Percentiles rank a stretch among this genome's conserved stretches.
These are phyloP conservation scores for Penicillium manginii DNA, from an alignment of 495 filamentous ascomycete species.

Conservation along the genomic window DNA sequence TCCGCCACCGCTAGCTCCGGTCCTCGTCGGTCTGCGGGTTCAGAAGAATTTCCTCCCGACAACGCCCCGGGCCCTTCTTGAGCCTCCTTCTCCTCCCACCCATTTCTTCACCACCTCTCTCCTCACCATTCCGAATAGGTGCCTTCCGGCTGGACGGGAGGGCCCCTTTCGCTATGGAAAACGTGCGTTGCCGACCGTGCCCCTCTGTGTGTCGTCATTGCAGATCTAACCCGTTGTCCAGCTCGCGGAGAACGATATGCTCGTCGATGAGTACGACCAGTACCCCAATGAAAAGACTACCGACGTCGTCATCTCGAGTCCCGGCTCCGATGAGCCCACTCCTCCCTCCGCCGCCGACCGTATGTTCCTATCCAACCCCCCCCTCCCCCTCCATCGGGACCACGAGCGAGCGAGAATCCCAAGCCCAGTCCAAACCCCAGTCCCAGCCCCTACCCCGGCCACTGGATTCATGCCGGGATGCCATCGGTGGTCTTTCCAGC, in stretches of 20 bases:
- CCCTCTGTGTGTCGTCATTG: slow-evolving; percentile 33
- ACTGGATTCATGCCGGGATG: not conserved
- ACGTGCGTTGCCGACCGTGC: slow-evolving; percentile 42
- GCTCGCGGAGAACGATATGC: slow-evolving; percentile 63
- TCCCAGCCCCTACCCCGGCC: not conserved
- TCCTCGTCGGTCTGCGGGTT: slow-evolving; percentile 27
- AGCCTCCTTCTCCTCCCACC: slow-evolving; percentile 13
- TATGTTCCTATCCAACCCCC: slow-evolving; percentile 44
- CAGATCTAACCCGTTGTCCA: slow-evolving; percentile 34
- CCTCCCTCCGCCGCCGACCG: slow-evolving; percentile 71
- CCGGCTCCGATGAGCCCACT: slow-evolving; percentile 57
- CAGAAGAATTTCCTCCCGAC: slow-evolving; percentile 34
- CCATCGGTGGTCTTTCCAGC: not conserved
- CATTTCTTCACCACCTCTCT: slow-evolving; percentile 11
- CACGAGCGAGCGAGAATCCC: not conserved
- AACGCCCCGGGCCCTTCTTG: slow-evolving; percentile 10
- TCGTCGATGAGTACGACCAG: slow-evolving; percentile 71
- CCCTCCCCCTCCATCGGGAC: slow-evolving; percentile 8
- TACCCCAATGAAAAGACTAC: slow-evolving; percentile 80
- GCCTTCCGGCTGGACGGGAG: slow-evolving; percentile 33
- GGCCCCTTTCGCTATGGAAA: slow-evolving; percentile 50
- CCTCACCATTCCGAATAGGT: slow-evolving; percentile 26
- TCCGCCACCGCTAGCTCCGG: slow-evolving; percentile 39
- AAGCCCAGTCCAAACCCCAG: not conserved
- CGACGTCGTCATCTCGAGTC: slow-evolving; percentile 82